Base-by-base conservation (phyloP, 1,139 yeast genomes). In the Candida gigantensis region DNA sequence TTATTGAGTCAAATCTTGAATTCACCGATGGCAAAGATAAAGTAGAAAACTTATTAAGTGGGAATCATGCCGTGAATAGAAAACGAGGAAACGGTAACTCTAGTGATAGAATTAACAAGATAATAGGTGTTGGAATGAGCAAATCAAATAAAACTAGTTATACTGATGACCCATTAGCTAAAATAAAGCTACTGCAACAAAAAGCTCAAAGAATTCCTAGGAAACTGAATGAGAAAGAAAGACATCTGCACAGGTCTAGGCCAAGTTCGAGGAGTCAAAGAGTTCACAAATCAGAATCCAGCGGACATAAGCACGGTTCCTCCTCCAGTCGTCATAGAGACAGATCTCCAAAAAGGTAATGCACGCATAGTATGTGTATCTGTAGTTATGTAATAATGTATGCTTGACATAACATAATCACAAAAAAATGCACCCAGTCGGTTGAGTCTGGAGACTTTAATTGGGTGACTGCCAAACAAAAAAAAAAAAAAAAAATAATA, bases 161-260 rank as follows among this genome's bases (percentile, higher is more conserved):
- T 39, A 45, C 56, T 19, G 77, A 76, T 31, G 88, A 81, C 49
- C 87, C 87, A 1, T 63, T 81, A 63, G 52, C 71, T 41, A 68
- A 61, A 41, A 73, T 81, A 14, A 66, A 64, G 46, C 55, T 61
- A 42, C 73, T 69, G 42, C 52, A 63, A 48, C 64, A 57, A 43
- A 53, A 44, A 18, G 21, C 24, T 7, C 36, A 29, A 27, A 35
- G 36, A 30, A 7, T 20, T 8, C 17, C 30, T 5, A 11, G 16
- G n/a, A 38, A 29, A 21, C 24, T 11, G 24, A 32, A 19, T n/a
- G 32, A 21, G 17, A 30, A n/a, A 4, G 32, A 35, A 18, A 30
- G 27, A n/a, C 39, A 43, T n/a, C 28, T 36, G 10, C 45, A 39
- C 20, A 32, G 37, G 11, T 29, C 41, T 38, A 41, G 42, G 41